Evolutionary conservation across 441 rosid genomes (phyloP).

Genomic region (Manihot esculenta): DNA sequence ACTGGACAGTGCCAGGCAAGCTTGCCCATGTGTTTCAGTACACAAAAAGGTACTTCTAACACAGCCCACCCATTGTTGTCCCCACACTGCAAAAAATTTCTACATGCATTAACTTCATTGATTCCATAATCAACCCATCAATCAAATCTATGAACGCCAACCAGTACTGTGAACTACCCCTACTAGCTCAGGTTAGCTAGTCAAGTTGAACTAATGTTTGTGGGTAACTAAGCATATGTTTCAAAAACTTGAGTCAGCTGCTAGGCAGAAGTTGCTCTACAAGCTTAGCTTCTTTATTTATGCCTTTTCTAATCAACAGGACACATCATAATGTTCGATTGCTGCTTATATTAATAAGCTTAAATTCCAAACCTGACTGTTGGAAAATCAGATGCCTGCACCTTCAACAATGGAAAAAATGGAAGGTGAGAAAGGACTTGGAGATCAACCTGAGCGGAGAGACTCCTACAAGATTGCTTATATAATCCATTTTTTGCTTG

Average conservation of each 20-base stretch:
- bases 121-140: conserved; percentile 55
- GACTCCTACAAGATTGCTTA: conserved; percentile 71
- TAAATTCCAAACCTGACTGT: conserved; percentile 19
- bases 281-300: conserved; percentile 18
- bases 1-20: conserved; percentile 22
- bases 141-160: conserved; percentile 39
- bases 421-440: conserved; percentile 42
- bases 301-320: conserved; percentile 32
- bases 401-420: conserved; percentile 32
- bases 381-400: not conserved
- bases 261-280: conserved; percentile 2
- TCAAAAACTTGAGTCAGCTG: not conserved
- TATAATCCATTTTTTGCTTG: conserved; percentile 52
- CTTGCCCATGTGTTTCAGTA: conserved; percentile 32
- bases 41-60: conserved; percentile 36
- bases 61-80: conserved; percentile 49
- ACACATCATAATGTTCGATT: conserved; percentile 21
- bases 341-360: conserved; percentile 11
- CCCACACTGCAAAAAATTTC: conserved; percentile 42
- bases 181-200: conserved; percentile 11
- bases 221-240: not conserved
- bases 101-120: conserved; percentile 33
- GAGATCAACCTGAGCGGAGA: conserved; percentile 41
- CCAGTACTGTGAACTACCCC: conserved; percentile 21
- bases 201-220: not conserved